Percentiles rank a stretch among this genome's conserved stretches.
Conservation (phyloP, 768 basidiomycete genomes). For the Butyriboletus loyo region DNA sequence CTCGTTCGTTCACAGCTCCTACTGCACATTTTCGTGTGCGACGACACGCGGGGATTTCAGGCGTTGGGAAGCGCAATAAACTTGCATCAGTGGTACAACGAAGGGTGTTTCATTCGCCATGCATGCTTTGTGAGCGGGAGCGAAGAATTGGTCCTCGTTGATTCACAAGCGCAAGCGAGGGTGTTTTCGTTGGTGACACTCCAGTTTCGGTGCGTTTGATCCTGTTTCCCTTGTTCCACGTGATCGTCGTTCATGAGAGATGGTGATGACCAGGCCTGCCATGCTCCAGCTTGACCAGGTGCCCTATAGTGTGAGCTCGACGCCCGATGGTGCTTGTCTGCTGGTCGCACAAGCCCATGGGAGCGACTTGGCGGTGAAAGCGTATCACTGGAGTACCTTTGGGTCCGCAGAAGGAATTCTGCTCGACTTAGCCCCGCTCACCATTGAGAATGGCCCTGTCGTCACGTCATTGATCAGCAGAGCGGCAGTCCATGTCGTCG, state of each 20-base stretch:
- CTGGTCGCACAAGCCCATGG: conserved; percentile 30
- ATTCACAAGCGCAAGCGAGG: conserved; percentile 40
- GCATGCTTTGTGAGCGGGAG: conserved; percentile 46
- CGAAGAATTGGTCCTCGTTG: conserved; percentile 53
- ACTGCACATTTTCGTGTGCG: conserved; percentile 47
- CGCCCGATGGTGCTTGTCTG: conserved; percentile 56
- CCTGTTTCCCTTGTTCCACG: neutral
- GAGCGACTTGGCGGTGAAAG: conserved; percentile 25
- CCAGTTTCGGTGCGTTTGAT: conserved; percentile 45
- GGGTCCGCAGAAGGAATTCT: conserved; percentile 47
- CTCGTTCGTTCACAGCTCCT: conserved; percentile 21
- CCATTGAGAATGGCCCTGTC: conserved; percentile 18
- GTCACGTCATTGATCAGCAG: conserved; percentile 48
- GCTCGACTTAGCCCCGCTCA: conserved; percentile 32
- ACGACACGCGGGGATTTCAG: conserved; percentile 43
- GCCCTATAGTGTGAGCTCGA: conserved; percentile 36
- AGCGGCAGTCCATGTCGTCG: conserved; percentile 41
- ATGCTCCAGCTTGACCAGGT: conserved; percentile 36
- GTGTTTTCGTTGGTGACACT: conserved; percentile 54
- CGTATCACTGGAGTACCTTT: conserved; percentile 57
- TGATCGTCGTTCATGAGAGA: neutral
- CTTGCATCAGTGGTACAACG: conserved; percentile 43
- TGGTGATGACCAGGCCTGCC: conserved; percentile 38
- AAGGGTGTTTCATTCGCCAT: conserved; percentile 26
- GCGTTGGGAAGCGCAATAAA: conserved; percentile 40